Evolutionary conservation across 306 rosid species (phyloP), one percentile per base, ranked within the genome.

Genomic region (Inga laurina): DNA sequence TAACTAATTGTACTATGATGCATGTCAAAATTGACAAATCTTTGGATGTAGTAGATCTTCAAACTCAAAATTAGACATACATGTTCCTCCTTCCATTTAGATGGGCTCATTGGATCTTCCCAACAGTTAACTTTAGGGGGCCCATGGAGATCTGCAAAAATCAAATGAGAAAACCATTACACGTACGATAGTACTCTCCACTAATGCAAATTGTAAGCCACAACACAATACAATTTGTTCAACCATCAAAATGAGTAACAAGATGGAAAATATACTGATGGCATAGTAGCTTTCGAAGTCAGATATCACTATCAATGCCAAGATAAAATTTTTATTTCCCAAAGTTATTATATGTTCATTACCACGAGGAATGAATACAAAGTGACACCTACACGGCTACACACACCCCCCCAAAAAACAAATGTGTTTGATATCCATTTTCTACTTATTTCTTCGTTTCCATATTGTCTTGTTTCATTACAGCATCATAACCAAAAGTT

Each of bases 21-120:
- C 21, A 61, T 12, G 22, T 3, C 18, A 78, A 79, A 79, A 51
- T 45, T 21, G 41, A 80, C 9, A 79, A 65, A 59, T 62, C 64
- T 14, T 41, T 22, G 14, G 45, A 44, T 44, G 35, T 12, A 59
- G 76, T 16, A 13, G 37, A 76, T 82, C 72, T 64, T 86, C 39
- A 59, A 80, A 59, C 72, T 71, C 24, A 74, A 81, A 79, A 78
- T 27, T 74, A 75, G 52, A 86, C 98, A 89, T 82, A 97, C 98
- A 74, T 97, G 99, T 89, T 97, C 99, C 82, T 97, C 98, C 95
- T 97, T 97, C 99, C 99, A 97, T 83, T 91, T 89, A 54, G 98
- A 87, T 71, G 99, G 99, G 87, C 88, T 94, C 94, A 82, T 57
- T 79, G 99, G 99, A 85, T 97, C 99, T 77, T 87, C 45, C 99